phyloP scores from a whole-genome alignment of 2,329 filamentous ascomycete species.

The Colletotrichum filicis region DNA sequence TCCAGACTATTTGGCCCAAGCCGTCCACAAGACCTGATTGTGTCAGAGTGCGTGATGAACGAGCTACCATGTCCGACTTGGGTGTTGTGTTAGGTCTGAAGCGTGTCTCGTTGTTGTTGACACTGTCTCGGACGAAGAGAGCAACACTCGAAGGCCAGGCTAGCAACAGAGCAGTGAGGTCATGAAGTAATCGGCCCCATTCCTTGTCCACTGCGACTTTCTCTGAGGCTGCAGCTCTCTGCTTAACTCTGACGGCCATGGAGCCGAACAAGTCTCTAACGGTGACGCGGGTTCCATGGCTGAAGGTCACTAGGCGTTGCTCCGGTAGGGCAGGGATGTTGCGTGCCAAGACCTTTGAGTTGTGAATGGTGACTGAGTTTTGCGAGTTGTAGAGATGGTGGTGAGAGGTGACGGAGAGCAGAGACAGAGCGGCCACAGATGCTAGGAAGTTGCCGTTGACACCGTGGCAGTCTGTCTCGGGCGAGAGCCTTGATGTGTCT shows the following conservation, averaged over 20 bases:
- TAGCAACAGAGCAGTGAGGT: conserved; percentile 74
- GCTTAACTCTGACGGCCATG: conserved; percentile 91
- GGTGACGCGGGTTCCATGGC: conserved; percentile 79
- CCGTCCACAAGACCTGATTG: conserved; percentile 74
- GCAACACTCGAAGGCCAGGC: conserved; percentile 70
- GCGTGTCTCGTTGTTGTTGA: conserved; percentile 48
- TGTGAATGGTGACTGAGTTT: conserved; percentile 77
- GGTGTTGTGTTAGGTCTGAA: conserved; percentile 42
- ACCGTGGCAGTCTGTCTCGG: conserved; percentile 65
- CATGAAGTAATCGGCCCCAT: conserved; percentile 71
- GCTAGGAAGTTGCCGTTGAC: conserved; percentile 80
- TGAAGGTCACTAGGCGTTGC: conserved; percentile 63
- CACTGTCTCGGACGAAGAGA: conserved; percentile 67
- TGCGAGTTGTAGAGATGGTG: conserved; percentile 69
- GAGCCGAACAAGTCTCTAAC: conserved; percentile 88
- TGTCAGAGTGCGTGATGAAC: conserved; percentile 60
- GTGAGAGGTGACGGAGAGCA: conserved; percentile 81
- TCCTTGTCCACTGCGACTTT: conserved; percentile 66
- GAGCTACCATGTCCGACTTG: background rate
- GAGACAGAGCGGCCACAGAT: conserved; percentile 78
- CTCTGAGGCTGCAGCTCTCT: conserved; percentile 69
- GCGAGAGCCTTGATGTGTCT: conserved; percentile 83
- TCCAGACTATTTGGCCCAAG: conserved; percentile 69
- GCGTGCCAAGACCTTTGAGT: conserved; percentile 72
- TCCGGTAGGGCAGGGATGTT: conserved; percentile 69